Base-by-base conservation (phyloP, 306 rosid genomes). In the Trichosanthes truncata region DNA sequence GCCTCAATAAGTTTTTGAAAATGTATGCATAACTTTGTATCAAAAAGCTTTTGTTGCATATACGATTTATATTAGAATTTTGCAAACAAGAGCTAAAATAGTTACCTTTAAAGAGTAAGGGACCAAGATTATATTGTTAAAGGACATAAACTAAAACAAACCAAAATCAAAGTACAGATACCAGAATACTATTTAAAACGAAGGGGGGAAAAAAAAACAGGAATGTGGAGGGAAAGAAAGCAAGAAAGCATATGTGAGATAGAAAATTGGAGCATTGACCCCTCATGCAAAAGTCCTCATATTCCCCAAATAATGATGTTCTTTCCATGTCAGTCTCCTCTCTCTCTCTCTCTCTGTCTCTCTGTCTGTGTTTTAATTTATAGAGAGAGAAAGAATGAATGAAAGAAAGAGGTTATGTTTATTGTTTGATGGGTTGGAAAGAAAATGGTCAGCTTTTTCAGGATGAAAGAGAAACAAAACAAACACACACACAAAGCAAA, bases 211-310 rank as follows among this genome's bases (percentile, higher is more conserved):
- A n/a, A n/a, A 29, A 33, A 65, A 7, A 14, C 0, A 17, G 0
- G 43, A 31, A 63, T 63, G 21, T 33, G 7, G 17, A 38, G 51
- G 74, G 35, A 11, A 69, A 66, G 29, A 77, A 82, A 73, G 13
- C 36, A 45, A 62, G 65, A 17, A 15, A 69, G 76, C 20, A 67
- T 38, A 57, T 72, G 59, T 72, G n/a, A 26, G 57, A 45, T 72
- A 13, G 11, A 72, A 73, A 73, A 21, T 21, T 46, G 14, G 25
- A 3, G 40, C 33, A 72, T 72, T 72, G 77, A 72, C 41, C 77
- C 77, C 59, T 72, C 77, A 72, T 72, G 77, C 77, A 72, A 73
- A 73, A 73, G 60, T 73, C 77, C 40, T 48, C 77, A 73, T 73
- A 73, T 73, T 73, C 77, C 77, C 77, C 40, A 71, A 71, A 71